These are phyloP conservation scores for Fusarium bulbicola DNA, from an alignment of 2,329 filamentous ascomycete genomes.

Conservation along the genomic window DNA sequence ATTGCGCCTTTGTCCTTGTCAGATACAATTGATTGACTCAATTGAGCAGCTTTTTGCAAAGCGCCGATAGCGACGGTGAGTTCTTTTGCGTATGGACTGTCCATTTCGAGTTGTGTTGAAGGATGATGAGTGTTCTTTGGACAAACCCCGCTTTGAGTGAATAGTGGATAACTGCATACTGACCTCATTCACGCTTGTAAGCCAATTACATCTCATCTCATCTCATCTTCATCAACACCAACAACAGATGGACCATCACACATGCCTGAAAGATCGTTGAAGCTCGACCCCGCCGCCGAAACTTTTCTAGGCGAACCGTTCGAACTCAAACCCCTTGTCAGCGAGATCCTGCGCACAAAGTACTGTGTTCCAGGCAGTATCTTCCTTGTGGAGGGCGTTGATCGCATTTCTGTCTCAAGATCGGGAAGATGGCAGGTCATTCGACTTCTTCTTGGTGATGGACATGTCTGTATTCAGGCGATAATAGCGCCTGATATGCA, in stretches of 20 bases:
- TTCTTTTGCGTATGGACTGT: conserved; percentile 54
- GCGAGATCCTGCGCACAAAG: conserved; percentile 58
- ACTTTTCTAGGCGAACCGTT: conserved; percentile 40
- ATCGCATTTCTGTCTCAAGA: conserved; percentile 48
- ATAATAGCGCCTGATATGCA: conserved; percentile 58
- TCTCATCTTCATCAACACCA: neutral
- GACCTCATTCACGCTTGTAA: conserved; percentile 10
- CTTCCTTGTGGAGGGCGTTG: conserved; percentile 60
- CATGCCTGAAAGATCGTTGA: conserved; percentile 36
- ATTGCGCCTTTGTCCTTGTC: conserved; percentile 60
- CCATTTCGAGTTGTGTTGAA: conserved; percentile 47
- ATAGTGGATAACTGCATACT: conserved; percentile 43
- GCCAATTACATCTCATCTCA: neutral
- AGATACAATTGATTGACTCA: conserved; percentile 60
- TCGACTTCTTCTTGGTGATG: conserved; percentile 62
- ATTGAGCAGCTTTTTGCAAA: conserved; percentile 56
- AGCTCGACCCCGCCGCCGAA: conserved; percentile 42
- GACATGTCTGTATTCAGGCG: conserved; percentile 63
- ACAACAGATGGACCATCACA: conserved; percentile 25
- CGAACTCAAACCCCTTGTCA: conserved; percentile 53
- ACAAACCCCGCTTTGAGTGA: conserved; percentile 36
- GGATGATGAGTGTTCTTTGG: neutral
- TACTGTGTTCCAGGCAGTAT: conserved; percentile 58
- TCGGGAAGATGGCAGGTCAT: conserved; percentile 54
- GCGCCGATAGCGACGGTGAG: conserved; percentile 54